A percentile compares a stretch with the other conserved stretches of the same genome.
These are phyloP conservation scores for Phytophthora pluvialis DNA, from an alignment of 352 stramenopile species.

Conservation along the genomic window DNA sequence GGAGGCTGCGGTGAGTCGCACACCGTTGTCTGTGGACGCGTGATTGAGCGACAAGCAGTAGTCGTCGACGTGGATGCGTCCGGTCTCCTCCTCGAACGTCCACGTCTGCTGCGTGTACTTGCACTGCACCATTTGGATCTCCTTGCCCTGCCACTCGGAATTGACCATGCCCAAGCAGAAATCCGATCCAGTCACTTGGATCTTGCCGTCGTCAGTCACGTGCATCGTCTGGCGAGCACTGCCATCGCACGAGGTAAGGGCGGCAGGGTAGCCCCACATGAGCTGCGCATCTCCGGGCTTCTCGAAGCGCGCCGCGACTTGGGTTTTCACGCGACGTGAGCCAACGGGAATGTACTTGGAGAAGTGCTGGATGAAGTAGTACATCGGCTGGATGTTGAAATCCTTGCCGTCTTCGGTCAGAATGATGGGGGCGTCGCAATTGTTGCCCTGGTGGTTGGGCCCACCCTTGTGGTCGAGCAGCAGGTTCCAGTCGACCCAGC, in stretches of 20 bases:
- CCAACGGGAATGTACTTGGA: constrained; percentile 81
- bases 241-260: constrained; percentile 56
- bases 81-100: constrained; percentile 50
- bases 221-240: constrained; percentile 66
- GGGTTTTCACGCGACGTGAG: constrained; percentile 59
- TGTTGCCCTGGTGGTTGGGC: constrained; percentile 89
- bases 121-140: constrained; percentile 70
- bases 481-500: constrained; percentile 94
- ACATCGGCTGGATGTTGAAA: constrained; percentile 86
- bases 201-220: constrained; percentile 61
- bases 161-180: constrained; percentile 60
- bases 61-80: constrained; percentile 55
- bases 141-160: constrained; percentile 50
- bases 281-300: constrained; percentile 66
- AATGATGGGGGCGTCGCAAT: constrained; percentile 71
- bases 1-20: constrained; percentile 45
- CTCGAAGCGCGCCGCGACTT: constrained; percentile 51
- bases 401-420: constrained; percentile 58
- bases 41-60: constrained; percentile 70
- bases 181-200: constrained; percentile 59
- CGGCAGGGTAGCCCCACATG: constrained; percentile 53
- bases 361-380: constrained; percentile 92
- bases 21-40: constrained; percentile 52
- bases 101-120: constrained; percentile 66
- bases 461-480: constrained; percentile 87